Conservation (phyloP, 1,284 basidiomycete genomes). For the Naganishia cerealis region DNA sequence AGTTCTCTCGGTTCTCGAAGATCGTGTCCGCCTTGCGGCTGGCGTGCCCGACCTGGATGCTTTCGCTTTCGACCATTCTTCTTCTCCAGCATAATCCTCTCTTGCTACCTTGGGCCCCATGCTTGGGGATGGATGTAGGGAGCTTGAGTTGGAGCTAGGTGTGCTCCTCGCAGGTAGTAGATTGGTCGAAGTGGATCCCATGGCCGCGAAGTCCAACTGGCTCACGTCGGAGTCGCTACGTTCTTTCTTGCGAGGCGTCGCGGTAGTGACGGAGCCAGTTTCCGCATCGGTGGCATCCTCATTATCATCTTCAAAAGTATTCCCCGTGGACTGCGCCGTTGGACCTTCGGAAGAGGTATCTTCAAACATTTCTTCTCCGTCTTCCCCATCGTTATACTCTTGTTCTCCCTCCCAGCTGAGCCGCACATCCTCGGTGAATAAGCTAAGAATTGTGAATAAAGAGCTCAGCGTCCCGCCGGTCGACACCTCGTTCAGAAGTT, state of each 20-base stretch:
- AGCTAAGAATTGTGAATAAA: constrained; percentile 87
- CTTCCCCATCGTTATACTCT: constrained; percentile 23
- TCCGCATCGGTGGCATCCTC: constrained; percentile 2
- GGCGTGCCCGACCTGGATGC: neutral
- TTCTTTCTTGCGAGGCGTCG: constrained; percentile 36
- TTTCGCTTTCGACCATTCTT: neutral
- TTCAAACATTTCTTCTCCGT: neutral
- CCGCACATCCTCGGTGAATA: constrained; percentile 97
- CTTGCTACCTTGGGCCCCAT: neutral
- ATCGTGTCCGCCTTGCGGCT: neutral
- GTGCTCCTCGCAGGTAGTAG: neutral
- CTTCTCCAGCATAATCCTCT: neutral
- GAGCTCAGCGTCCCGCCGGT: constrained; percentile 93
- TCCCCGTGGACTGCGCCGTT: constrained; percentile 6
- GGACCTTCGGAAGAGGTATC: constrained; percentile 36
- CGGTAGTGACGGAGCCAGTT: neutral
- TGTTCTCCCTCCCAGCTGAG: constrained; percentile 75
- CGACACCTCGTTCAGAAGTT: constrained; percentile 87
- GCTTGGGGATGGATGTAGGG: neutral
- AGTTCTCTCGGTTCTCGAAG: neutral
- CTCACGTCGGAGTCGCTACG: constrained; percentile 53
- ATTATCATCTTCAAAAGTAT: constrained; percentile 8
- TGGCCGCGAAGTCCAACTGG: constrained; percentile 42
- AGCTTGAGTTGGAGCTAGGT: neutral
- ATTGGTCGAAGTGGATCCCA: neutral